Percentiles rank a stretch among this genome's conserved stretches.
These are phyloP conservation scores for Aspergillus tubingensis DNA, from an alignment of 2,329 filamentous ascomycete species.

Conservation along the genomic window DNA sequence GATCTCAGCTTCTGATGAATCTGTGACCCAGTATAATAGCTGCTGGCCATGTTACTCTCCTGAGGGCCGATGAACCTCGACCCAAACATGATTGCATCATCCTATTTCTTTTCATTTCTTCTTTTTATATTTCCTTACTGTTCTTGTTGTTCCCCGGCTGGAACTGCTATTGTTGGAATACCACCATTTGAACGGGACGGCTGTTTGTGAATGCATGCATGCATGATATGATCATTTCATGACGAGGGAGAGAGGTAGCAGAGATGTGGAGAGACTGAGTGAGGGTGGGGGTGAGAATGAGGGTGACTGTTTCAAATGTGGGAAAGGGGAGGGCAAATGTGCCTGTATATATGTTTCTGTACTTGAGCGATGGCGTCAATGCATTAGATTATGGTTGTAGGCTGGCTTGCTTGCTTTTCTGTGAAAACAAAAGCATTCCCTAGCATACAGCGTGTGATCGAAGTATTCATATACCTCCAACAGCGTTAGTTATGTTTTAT, in stretches of 20 bases:
- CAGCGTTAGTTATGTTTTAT: neutral
- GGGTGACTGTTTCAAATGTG: neutral
- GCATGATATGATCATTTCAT: conserved; percentile 11
- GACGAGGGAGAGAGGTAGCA: neutral
- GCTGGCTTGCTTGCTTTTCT: neutral
- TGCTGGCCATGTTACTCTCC: neutral
- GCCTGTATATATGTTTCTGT: conserved; percentile 7
- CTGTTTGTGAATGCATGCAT: conserved; percentile 2
- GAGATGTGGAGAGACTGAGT: neutral
- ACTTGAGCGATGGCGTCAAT: conserved; percentile 4
- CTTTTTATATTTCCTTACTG: conserved; percentile 4
- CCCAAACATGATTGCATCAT: neutral
- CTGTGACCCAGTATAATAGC: neutral
- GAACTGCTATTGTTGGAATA: conserved; percentile 18
- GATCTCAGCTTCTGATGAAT: neutral
- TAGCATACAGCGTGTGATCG: neutral
- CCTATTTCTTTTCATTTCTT: neutral
- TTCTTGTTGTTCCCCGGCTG: conserved; percentile 23
- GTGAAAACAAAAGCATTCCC: neutral
- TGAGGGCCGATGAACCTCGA: neutral
- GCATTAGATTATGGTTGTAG: conserved; percentile 1
- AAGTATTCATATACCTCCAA: neutral
- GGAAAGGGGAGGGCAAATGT: conserved; percentile 1
- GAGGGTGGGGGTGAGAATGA: neutral
- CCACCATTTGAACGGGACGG: conserved; percentile 13